phyloP scores from a whole-genome alignment of 768 basidiomycete species.

The Gautieria morchelliformis region DNA sequence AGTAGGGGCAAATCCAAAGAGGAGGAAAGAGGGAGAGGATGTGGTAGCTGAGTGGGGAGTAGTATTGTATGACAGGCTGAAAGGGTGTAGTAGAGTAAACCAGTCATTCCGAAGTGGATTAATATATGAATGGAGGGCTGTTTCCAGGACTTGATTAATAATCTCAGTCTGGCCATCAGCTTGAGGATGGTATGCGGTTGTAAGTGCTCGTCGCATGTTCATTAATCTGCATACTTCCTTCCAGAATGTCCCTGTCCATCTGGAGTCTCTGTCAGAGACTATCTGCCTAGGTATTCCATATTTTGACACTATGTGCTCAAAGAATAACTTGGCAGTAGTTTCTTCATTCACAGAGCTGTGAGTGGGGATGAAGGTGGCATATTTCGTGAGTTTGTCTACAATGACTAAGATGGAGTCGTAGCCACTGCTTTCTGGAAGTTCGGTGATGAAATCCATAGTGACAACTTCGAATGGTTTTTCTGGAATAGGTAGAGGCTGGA shows the following conservation, averaged over 20 bases:
- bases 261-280: too few relatives aligned
- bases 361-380: constrained; percentile 17
- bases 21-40: constrained; percentile 21
- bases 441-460: too few relatives aligned
- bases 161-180: constrained; percentile 28
- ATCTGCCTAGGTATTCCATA: too few relatives aligned
- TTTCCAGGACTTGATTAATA: constrained; percentile 31
- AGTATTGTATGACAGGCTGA: constrained; percentile 28
- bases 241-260: too few relatives aligned
- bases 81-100: constrained; percentile 21
- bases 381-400: constrained; percentile 21
- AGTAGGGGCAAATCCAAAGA: not conserved
- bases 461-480: too few relatives aligned
- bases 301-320: too few relatives aligned
- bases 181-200: not conserved
- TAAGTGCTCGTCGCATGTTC: not conserved
- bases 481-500: too few relatives aligned
- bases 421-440: too few relatives aligned
- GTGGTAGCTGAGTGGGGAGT: constrained; percentile 19
- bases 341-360: too few relatives aligned
- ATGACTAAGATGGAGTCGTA: constrained; percentile 14
- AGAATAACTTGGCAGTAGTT: too few relatives aligned
- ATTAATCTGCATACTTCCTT: too few relatives aligned
- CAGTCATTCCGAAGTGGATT: constrained; percentile 27
- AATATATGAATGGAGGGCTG: constrained; percentile 26